Evolutionary conservation across 768 basidiomycete genomes (phyloP).

Genomic region (Lactarius vividus): DNA sequence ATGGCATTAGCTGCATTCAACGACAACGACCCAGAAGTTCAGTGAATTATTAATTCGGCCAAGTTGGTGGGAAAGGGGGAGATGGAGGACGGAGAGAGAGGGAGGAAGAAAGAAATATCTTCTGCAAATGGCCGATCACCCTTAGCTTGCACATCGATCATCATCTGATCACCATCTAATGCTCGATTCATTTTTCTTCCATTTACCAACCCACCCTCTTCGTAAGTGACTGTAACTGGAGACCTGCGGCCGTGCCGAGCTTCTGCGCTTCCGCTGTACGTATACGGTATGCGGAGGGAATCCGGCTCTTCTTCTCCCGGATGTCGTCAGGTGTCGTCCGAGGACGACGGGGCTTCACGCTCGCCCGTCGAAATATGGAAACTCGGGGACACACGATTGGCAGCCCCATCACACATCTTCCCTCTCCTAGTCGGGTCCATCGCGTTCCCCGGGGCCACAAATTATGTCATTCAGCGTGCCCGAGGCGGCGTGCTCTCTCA

Average conservation of each 20-base stretch:
- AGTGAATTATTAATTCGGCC: background rate
- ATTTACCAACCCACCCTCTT: background rate
- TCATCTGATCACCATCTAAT: background rate
- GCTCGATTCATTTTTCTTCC: background rate
- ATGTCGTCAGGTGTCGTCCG: conserved; percentile 24
- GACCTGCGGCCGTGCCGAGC: background rate
- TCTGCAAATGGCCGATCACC: background rate
- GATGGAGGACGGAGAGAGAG: background rate
- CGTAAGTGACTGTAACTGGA: background rate
- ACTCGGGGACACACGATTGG: conserved; percentile 23
- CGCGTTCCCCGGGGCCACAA: conserved; percentile 7
- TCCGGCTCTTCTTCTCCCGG: conserved; percentile 18
- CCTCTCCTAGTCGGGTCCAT: conserved; percentile 6
- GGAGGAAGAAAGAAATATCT: background rate
- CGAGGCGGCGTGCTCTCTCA: conserved; percentile 1
- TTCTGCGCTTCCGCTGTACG: conserved; percentile 13
- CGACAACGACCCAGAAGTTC: background rate
- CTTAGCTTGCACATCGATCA: background rate
- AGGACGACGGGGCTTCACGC: conserved; percentile 24
- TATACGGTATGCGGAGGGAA: conserved; percentile 5
- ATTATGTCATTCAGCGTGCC: conserved; percentile 21
- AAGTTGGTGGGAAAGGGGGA: background rate
- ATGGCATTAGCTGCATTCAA: background rate
- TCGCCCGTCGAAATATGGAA: conserved; percentile 12
- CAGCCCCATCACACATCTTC: conserved; percentile 10